Percentiles rank a stretch among this genome's conserved stretches.
Conservation (phyloP, 495 filamentous ascomycete genomes). For the Hypoxylon subgilvum region DNA sequence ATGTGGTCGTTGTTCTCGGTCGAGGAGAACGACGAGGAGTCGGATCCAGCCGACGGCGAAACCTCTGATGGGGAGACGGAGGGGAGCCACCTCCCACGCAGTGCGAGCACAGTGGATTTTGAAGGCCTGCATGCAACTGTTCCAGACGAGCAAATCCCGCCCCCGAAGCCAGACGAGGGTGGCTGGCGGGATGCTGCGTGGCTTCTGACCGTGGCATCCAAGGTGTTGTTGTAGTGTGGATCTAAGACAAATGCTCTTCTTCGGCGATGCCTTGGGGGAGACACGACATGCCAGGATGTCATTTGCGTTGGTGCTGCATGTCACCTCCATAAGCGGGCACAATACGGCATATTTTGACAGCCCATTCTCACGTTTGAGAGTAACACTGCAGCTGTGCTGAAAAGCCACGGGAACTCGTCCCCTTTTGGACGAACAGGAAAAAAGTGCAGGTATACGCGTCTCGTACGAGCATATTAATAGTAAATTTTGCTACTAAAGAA, state of each 20-base stretch:
- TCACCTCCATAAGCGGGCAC: constrained; percentile 12
- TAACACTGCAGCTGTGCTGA: constrained; percentile 30
- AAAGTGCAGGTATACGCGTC: constrained; percentile 4
- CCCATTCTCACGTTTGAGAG: constrained; percentile 23
- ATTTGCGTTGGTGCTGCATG: constrained; percentile 17
- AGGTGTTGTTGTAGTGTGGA: constrained; percentile 65
- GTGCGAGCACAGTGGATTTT: constrained; percentile 41
- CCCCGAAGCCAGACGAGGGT: constrained; percentile 56
- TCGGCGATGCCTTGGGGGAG: constrained; percentile 4
- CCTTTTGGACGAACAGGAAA: constrained; percentile 4
- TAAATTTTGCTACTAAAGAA: constrained; percentile 27
- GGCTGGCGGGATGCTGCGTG: constrained; percentile 86
- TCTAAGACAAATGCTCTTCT: constrained; percentile 1
- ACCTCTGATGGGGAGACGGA: constrained; percentile 48
- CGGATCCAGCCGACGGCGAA: constrained; percentile 48
- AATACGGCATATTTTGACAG: constrained; percentile 18
- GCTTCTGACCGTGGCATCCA: constrained; percentile 78
- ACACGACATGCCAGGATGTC: constrained; percentile 5
- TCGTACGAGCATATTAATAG: constrained; percentile 20
- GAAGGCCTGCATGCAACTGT: constrained; percentile 35
- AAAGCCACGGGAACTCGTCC: constrained; percentile 7
- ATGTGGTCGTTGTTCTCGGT: constrained; percentile 82
- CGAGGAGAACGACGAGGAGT: constrained; percentile 60
- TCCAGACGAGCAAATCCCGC: constrained; percentile 45
- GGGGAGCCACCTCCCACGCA: constrained; percentile 40